Percentiles rank a stretch among this genome's conserved stretches.
Evolutionary conservation across 306 rosid species (phyloP).

Genomic region (Cicer bijugum): DNA sequence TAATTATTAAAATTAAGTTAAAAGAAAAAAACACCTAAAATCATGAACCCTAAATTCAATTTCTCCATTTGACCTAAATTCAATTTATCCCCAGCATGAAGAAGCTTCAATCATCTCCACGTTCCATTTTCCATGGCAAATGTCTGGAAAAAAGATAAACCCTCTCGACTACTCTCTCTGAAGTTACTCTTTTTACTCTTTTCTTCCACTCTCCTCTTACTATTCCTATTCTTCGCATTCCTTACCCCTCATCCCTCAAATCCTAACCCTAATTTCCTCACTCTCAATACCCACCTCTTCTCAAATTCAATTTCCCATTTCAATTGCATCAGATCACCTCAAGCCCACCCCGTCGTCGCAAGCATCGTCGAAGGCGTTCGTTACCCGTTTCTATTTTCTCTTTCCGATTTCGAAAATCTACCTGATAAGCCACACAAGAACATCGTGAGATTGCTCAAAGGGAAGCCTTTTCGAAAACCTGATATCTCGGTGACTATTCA

Average conservation of each 20-base stretch:
- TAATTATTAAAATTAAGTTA: too few species aligned
- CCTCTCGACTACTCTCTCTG: constrained; percentile 62
- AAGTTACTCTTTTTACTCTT: constrained; percentile 47
- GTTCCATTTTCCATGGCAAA: constrained; percentile 71
- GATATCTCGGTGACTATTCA: constrained; percentile 84
- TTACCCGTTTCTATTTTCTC: constrained; percentile 81
- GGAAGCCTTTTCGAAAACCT: constrained; percentile 80
- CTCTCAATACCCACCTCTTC: constrained; percentile 43
- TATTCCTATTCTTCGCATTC: constrained; percentile 55
- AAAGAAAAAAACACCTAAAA: too few species aligned
- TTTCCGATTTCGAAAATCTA: constrained; percentile 83
- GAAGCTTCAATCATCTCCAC: neutral
- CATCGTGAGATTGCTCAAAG: constrained; percentile 75
- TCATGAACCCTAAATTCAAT: too few species aligned
- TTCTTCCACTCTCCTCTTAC: constrained; percentile 53
- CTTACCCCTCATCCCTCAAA: constrained; percentile 45
- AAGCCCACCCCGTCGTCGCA: constrained; percentile 91
- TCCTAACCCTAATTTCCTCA: constrained; percentile 33
- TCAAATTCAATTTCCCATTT: constrained; percentile 63
- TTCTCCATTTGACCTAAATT: constrained; percentile 21
- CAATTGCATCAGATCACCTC: constrained; percentile 73
- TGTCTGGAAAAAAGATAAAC: constrained; percentile 83
- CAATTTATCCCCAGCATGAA: neutral
- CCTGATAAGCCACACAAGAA: constrained; percentile 97
- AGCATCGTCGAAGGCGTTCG: constrained; percentile 78